Evolutionary conservation across 2,329 filamentous ascomycete species (phyloP).

Genomic region (Fusarium bulbicola): DNA sequence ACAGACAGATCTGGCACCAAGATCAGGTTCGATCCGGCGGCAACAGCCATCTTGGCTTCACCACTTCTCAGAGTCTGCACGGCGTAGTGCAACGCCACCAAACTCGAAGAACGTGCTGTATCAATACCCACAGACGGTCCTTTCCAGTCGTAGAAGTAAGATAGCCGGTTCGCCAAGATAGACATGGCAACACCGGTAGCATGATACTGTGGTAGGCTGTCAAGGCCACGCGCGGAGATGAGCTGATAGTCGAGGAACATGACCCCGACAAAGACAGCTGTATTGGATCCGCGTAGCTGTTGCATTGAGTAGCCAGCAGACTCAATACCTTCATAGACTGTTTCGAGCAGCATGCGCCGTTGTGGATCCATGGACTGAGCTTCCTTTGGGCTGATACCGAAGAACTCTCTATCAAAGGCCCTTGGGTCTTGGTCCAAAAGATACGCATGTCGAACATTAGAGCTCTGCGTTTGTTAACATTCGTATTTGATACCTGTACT

Average conservation of each 20-base stretch:
- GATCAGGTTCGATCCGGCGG: neutral
- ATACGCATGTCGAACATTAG: neutral
- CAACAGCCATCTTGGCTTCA: slow-evolving; percentile 7
- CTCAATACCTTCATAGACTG: slow-evolving; percentile 7
- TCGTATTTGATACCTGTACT: too few species aligned
- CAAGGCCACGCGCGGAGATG: neutral
- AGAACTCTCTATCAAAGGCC: slow-evolving; percentile 14
- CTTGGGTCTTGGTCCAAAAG: slow-evolving; percentile 9
- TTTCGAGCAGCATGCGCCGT: slow-evolving; percentile 6
- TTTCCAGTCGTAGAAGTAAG: slow-evolving; percentile 7
- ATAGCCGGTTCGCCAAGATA: neutral
- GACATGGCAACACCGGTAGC: slow-evolving; percentile 25
- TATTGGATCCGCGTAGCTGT: neutral
- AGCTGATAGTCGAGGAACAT: slow-evolving; percentile 9
- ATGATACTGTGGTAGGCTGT: neutral
- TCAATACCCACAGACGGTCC: slow-evolving; percentile 10
- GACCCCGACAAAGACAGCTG: slow-evolving; percentile 9
- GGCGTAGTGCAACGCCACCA: slow-evolving; percentile 7
- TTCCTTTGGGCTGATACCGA: slow-evolving; percentile 1
- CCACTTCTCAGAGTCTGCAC: neutral
- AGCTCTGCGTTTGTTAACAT: neutral
- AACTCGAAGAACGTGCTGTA: slow-evolving; percentile 10
- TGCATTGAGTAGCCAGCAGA: slow-evolving; percentile 14
- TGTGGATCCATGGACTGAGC: slow-evolving; percentile 18
- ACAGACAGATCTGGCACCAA: neutral